These are phyloP conservation scores for Naumovozyma castellii DNA, from an alignment of 805 yeast species.

Conservation along the genomic window DNA sequence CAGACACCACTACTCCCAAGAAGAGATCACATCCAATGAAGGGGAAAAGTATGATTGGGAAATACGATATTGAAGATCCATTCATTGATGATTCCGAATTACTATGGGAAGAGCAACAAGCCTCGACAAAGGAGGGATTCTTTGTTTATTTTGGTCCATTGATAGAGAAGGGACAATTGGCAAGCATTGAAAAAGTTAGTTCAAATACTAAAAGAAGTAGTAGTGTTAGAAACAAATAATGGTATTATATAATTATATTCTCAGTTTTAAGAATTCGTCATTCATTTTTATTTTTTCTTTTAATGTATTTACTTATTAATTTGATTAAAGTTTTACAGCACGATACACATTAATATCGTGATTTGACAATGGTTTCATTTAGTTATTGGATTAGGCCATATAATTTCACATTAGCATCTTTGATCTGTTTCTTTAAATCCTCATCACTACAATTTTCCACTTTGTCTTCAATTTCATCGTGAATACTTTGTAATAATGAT, in stretches of 20 bases:
- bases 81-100: slow-evolving; percentile 93
- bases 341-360: too few relatives aligned
- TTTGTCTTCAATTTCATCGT: slow-evolving; percentile 15
- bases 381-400: not conserved
- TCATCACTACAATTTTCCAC: not conserved
- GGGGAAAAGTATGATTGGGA: slow-evolving; percentile 71
- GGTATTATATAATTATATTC: not conserved
- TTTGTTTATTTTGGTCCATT: slow-evolving; percentile 92
- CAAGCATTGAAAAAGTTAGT: slow-evolving; percentile 39
- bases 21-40: slow-evolving; percentile 33
- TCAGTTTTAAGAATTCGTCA: too few relatives aligned
- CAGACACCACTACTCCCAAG: slow-evolving; percentile 18
- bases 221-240: slow-evolving; percentile 26
- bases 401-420: not conserved
- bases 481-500: slow-evolving; percentile 22
- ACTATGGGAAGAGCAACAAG: slow-evolving; percentile 86
- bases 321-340: not conserved
- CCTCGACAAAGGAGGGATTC: slow-evolving; percentile 88
- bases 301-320: not conserved
- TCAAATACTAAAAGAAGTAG: slow-evolving; percentile 34
- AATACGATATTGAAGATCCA: slow-evolving; percentile 88
- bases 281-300: too few relatives aligned
- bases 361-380: too few relatives aligned
- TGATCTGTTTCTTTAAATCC: not conserved
- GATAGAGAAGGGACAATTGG: slow-evolving; percentile 48